These are phyloP conservation scores for Aspergillus glaucus DNA, from an alignment of 2,329 filamentous ascomycete species.

Conservation along the genomic window DNA sequence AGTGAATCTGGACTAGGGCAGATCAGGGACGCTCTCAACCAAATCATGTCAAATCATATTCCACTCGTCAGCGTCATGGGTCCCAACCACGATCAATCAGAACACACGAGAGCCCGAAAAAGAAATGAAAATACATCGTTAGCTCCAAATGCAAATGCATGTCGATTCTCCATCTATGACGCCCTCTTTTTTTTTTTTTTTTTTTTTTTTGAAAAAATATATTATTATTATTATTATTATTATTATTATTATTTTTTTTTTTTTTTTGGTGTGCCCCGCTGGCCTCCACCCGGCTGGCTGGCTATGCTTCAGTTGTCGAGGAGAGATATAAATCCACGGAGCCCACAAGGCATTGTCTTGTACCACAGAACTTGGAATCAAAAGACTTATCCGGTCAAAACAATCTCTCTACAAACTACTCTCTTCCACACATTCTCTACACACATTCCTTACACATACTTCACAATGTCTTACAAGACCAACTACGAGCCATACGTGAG, in stretches of 20 bases:
- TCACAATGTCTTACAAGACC: slow-evolving; percentile 32
- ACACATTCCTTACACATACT: background rate
- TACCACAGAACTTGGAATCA: background rate
- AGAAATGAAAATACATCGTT: background rate
- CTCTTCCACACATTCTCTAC: background rate
- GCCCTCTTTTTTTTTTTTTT: background rate
- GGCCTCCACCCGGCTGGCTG: background rate
- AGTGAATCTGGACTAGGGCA: background rate
- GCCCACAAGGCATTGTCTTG: background rate
- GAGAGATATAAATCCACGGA: background rate
- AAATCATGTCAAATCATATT: background rate
- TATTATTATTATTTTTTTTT: background rate
- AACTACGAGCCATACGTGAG: slow-evolving; percentile 36
- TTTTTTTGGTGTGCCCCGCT: background rate
- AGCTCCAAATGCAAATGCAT: background rate
- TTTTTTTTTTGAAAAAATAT: too few relatives aligned
- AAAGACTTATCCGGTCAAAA: slow-evolving; percentile 1
- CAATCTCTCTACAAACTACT: background rate
- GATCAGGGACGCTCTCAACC: background rate
- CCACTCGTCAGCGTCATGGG: background rate
- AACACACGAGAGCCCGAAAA: background rate
- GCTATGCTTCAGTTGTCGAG: background rate
- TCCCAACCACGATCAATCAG: background rate
- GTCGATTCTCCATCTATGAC: background rate
- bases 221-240: too few relatives aligned